These are phyloP conservation scores for Glutinoglossum americanum DNA, from an alignment of 495 filamentous ascomycete species.

Conservation along the genomic window DNA sequence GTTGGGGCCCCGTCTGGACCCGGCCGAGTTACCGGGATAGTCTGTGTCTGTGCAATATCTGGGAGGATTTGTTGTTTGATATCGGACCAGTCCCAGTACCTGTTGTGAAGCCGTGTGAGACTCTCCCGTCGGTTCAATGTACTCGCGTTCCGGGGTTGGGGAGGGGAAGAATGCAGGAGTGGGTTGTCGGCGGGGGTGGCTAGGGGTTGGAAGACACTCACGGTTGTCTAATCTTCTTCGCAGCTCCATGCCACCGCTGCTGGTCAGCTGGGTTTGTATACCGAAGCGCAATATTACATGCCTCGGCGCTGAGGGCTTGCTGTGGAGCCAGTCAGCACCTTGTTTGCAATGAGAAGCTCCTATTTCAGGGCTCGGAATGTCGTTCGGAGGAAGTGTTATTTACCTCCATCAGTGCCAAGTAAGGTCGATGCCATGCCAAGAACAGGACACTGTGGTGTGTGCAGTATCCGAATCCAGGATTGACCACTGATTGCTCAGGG, in stretches of 20 bases:
- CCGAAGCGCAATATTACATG: neutral
- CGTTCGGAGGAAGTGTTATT: neutral
- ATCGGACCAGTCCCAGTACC: conserved; percentile 5
- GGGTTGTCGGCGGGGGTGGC: neutral
- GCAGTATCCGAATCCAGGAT: neutral
- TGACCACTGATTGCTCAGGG: neutral
- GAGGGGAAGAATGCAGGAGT: neutral
- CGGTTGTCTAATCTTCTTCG: conserved; percentile 1
- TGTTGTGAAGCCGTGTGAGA: neutral
- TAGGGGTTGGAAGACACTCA: neutral
- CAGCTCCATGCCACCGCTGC: neutral
- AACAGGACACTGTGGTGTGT: conserved; percentile 1
- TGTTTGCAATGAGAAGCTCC: neutral
- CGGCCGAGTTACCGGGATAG: neutral
- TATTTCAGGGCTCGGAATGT: neutral
- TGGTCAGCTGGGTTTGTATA: neutral
- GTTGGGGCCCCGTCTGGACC: neutral
- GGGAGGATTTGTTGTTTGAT: neutral
- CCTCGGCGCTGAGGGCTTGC: neutral
- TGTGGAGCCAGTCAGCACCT: neutral
- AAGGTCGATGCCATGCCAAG: conserved; percentile 4
- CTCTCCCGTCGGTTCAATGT: neutral
- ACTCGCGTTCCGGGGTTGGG: neutral
- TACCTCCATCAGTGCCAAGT: neutral
- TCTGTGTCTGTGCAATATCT: neutral